Percentiles rank a stretch among this genome's conserved stretches.
phyloP scores from a whole-genome alignment of 2,329 filamentous ascomycete species.

The Colletotrichum cereale region DNA sequence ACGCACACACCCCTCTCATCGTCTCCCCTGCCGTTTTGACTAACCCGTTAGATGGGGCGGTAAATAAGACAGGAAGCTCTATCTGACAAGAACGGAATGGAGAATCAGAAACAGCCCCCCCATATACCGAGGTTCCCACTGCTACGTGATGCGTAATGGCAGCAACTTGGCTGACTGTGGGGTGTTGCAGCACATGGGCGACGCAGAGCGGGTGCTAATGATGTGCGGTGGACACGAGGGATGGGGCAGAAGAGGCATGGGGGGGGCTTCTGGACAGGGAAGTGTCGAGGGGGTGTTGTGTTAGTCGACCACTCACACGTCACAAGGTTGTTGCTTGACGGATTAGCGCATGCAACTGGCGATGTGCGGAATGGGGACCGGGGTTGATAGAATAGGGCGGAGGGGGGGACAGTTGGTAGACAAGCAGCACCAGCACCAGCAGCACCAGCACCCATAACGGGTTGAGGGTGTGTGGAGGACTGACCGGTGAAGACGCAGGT shows the following conservation, averaged over 20 bases:
- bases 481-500: constrained; percentile 27
- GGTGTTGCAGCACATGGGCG: neutral
- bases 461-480: neutral
- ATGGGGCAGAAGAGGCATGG: neutral
- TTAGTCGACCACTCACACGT: constrained; percentile 2
- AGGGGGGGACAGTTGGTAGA: neutral
- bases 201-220: neutral
- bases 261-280: neutral
- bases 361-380: neutral
- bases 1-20: neutral
- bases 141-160: neutral
- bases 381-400: neutral
- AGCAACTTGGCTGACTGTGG: neutral
- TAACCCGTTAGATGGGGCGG: neutral
- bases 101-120: neutral
- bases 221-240: neutral
- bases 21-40: neutral
- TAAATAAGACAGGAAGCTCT: neutral
- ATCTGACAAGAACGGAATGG: too few species aligned
- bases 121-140: neutral
- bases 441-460: neutral
- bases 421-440: neutral
- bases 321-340: constrained; percentile 13
- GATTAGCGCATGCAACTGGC: neutral
- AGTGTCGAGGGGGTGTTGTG: constrained; percentile 3